These are phyloP conservation scores for Cunninghamia lanceolata DNA, from an alignment of 75 land plant species.

Conservation along the genomic window DNA sequence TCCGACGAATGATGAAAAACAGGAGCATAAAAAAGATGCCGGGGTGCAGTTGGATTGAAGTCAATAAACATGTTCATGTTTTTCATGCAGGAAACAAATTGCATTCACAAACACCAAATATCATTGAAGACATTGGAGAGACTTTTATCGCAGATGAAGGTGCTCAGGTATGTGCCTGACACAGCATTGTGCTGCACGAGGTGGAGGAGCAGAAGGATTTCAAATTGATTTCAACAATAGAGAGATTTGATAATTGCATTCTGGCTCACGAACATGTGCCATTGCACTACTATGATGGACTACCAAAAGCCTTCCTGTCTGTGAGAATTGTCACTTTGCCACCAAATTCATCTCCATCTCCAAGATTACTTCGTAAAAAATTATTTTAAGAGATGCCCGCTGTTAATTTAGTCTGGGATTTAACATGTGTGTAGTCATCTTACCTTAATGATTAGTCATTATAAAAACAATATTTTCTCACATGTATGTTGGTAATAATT, in stretches of 20 bases:
- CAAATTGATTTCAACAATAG: neutral
- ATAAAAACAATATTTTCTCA: too few relatives aligned
- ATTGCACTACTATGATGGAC: neutral
- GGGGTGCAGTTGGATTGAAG: conserved; percentile 1
- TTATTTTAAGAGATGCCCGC: neutral
- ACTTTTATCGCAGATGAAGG: neutral
- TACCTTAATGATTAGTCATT: too few relatives aligned
- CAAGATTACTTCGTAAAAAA: neutral
- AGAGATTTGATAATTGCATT: neutral
- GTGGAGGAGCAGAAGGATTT: neutral
- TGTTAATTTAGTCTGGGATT: neutral
- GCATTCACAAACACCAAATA: neutral
- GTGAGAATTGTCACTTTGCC: neutral
- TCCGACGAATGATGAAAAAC: neutral
- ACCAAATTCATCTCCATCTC: neutral
- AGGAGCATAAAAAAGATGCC: neutral
- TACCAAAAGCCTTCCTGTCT: neutral
- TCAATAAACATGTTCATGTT: neutral
- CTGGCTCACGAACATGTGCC: too few relatives aligned
- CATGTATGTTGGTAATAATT: too few relatives aligned
- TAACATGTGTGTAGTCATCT: too few relatives aligned
- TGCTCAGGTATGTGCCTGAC: neutral
- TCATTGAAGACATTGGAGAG: neutral
- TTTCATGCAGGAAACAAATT: neutral
- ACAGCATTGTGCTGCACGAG: neutral